Conservation (phyloP, 495 filamentous ascomycete species). For the Penicillium silybi region DNA sequence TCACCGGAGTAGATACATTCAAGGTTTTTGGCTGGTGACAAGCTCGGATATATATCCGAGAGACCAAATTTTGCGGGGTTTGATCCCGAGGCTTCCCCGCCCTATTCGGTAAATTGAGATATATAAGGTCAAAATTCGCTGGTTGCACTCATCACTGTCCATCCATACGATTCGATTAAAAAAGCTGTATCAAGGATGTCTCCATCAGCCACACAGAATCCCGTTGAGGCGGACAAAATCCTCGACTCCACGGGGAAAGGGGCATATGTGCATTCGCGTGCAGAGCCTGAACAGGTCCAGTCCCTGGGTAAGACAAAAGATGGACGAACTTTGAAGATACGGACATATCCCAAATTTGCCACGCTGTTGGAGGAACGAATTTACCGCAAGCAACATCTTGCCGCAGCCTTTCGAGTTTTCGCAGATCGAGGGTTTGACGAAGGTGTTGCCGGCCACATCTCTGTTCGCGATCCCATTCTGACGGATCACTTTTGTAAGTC, state of each 20-base stretch:
- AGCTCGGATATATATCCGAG: not conserved
- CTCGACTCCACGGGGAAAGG: not conserved
- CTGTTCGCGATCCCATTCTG: slow-evolving; percentile 58
- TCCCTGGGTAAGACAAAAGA: not conserved
- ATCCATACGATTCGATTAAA: not conserved
- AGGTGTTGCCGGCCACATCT: slow-evolving; percentile 63
- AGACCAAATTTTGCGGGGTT: not conserved
- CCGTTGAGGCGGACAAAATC: not conserved
- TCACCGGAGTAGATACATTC: not conserved
- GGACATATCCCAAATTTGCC: not conserved
- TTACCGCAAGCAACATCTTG: slow-evolving; percentile 59
- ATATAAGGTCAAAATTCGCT: too few relatives aligned
- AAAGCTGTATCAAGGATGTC: not conserved
- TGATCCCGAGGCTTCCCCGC: not conserved
- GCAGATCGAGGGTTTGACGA: slow-evolving; percentile 58
- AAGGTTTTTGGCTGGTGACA: not conserved
- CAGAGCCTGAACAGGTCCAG: not conserved
- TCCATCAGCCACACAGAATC: not conserved
- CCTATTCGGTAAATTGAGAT: not conserved
- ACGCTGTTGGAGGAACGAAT: slow-evolving; percentile 50
- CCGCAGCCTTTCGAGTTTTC: slow-evolving; percentile 56
- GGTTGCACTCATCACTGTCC: not conserved
- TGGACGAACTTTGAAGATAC: not conserved
- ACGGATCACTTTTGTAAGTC: slow-evolving; percentile 22
- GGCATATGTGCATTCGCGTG: not conserved